Base-by-base conservation (phyloP, 495 filamentous ascomycete species). In the Penicillium crystallinum region DNA sequence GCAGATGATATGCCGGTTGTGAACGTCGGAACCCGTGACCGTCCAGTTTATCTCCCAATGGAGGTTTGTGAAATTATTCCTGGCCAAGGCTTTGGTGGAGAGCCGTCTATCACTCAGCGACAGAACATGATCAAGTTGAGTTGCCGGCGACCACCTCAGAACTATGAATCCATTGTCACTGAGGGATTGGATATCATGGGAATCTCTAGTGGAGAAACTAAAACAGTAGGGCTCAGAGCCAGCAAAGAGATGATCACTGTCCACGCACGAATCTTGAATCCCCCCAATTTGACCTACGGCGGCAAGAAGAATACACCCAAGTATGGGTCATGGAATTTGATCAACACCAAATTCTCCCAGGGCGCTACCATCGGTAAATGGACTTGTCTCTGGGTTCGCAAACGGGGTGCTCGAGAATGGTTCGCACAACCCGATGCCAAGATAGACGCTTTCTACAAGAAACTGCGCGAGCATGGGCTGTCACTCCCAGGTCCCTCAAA, bases 71-170 rank as follows among this genome's bases (percentile, higher is more conserved):
- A 53, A 1, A 74, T 91, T 4, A 49, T 83, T 2, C 75, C 77
- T 1, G 89, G 87, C 0, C 87, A 93, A 56, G 40, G 74, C 6
- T 65, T 81, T 42, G 73, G 74, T 53, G 63, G 71, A 3, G 79
- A 81, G 55, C 67, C 86, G 27, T 54, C 48, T 11, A 58, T 66
- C 0, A 54, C 63, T 0, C 84, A 88, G 56, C 82, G 81, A 0
- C 65, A 72, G 0, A 39, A 63, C 0, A 90, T 91, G 81, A 80
- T 88, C 33, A 59, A 57, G 2, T 85, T 89, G 59, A 82, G 88
- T 5, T 85, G 81, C 46, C 77, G 87, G 6, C 59, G 64, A 1
- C 85, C 88, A 0, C 72, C 68, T 1, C 65, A 72, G 22, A 92
- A 91, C 55, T 85, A 81, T 0, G 47, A 68, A 6, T 85, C 82